Percentiles rank a stretch among this genome's conserved stretches.
Conservation (phyloP, 768 basidiomycete species). For the Crassisporium funariophilum region DNA sequence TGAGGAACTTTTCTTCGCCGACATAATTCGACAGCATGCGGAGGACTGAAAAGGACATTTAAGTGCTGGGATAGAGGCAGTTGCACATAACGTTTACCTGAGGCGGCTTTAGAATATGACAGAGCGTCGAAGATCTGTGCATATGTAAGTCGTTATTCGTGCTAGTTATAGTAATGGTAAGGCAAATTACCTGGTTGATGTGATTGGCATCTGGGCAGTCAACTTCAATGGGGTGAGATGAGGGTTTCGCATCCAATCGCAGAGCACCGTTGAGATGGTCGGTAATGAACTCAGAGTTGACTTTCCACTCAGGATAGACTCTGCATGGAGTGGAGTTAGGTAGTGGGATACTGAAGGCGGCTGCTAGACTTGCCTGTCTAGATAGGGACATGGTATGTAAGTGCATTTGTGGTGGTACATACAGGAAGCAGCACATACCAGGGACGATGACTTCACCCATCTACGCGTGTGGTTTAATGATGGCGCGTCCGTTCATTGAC, state of each 20-base stretch:
- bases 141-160: background rate
- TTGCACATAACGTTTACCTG: constrained; percentile 45
- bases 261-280: constrained; percentile 77
- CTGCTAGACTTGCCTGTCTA: constrained; percentile 53
- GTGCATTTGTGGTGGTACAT: background rate
- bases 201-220: constrained; percentile 84
- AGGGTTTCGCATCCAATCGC: constrained; percentile 77
- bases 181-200: constrained; percentile 63
- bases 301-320: constrained; percentile 85
- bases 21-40: constrained; percentile 91
- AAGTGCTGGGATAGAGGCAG: background rate
- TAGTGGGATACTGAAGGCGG: background rate
- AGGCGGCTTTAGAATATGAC: constrained; percentile 84
- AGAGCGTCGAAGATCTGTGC: constrained; percentile 86
- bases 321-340: constrained; percentile 31
- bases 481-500: constrained; percentile 2
- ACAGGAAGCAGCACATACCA: constrained; percentile 43
- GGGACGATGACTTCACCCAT: constrained; percentile 89
- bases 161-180: background rate
- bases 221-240: constrained; percentile 93
- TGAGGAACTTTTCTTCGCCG: constrained; percentile 85
- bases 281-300: constrained; percentile 81
- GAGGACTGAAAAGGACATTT: constrained; percentile 53
- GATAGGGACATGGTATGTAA: constrained; percentile 4
- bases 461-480: constrained; percentile 35